These are phyloP conservation scores for Phytophthora quininea DNA, from an alignment of 352 stramenopile species.

Conservation along the genomic window DNA sequence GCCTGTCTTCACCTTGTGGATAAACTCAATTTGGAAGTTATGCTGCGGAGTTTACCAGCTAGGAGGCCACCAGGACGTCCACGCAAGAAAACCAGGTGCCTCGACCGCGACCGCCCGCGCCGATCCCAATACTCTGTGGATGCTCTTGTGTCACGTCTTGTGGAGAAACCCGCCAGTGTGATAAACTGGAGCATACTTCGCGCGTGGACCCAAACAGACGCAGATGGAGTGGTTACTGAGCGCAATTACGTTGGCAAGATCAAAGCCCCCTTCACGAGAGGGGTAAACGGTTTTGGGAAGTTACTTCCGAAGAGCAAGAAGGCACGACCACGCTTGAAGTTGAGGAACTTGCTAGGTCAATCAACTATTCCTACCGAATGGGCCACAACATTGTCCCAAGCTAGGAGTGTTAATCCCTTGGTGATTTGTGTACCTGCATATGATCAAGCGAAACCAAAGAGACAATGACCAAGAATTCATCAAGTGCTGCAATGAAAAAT, in stretches of 20 bases:
- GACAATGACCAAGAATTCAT: no score
- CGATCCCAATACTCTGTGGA: conserved; percentile 1
- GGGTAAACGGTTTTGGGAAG: background rate
- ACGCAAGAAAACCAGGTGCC: conserved; percentile 6
- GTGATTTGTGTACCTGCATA: no score
- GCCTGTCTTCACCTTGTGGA: conserved; percentile 12
- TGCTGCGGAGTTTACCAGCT: conserved; percentile 6
- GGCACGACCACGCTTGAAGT: background rate
- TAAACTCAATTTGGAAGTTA: background rate
- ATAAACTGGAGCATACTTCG: conserved; percentile 15
- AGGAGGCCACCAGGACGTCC: conserved; percentile 1
- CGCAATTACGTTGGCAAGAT: conserved; percentile 1
- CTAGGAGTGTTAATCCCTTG: background rate
- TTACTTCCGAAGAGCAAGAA: background rate
- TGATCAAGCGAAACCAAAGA: background rate
- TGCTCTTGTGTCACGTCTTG: conserved; percentile 2
- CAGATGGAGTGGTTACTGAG: background rate
- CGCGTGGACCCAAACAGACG: background rate
- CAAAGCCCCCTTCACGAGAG: conserved; percentile 2
- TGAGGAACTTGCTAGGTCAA: background rate
- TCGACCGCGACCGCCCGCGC: background rate
- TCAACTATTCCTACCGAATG: conserved; percentile 6
- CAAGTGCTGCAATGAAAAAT: no score
- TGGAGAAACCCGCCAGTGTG: conserved; percentile 13
- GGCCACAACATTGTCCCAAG: conserved; percentile 1